Conservation (phyloP, 2,329 filamentous ascomycete genomes). For the Epichloe bromicola region DNA sequence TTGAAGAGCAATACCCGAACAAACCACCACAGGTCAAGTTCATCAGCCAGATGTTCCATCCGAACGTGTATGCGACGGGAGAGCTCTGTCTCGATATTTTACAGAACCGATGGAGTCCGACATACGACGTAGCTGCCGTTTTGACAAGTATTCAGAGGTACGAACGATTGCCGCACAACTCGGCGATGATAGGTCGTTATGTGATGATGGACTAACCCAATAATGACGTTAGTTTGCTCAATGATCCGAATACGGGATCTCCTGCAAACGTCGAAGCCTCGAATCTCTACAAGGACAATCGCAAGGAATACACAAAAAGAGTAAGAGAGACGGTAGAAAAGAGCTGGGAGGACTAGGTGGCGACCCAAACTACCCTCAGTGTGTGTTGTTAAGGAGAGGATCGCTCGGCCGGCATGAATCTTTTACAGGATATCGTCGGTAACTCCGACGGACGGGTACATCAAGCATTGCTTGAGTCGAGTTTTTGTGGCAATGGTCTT, state of each 20-base stretch:
- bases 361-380: not conserved
- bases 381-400: not conserved
- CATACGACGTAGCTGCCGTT: conserved; percentile 94
- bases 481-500: not conserved
- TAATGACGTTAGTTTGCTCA: conserved; percentile 55
- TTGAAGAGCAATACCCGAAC: conserved; percentile 97
- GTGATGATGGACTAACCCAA: too few relatives aligned
- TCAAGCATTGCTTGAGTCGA: not conserved
- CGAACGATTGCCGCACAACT: conserved; percentile 6
- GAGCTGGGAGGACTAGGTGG: conserved; percentile 80
- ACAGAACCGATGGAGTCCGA: conserved; percentile 97
- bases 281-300: conserved; percentile 96
- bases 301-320: conserved; percentile 87
- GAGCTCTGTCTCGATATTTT: conserved; percentile 94
- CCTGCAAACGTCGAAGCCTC: conserved; percentile 96
- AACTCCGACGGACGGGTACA: not conserved
- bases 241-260: conserved; percentile 97
- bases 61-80: conserved; percentile 94
- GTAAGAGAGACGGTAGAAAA: conserved; percentile 97
- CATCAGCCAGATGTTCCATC: conserved; percentile 98
- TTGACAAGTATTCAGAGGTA: conserved; percentile 96
- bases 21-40: conserved; percentile 97
- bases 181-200: not conserved
- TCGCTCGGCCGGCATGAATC: not conserved
- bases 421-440: not conserved